These are phyloP conservation scores for Cryptosporidium meleagridis DNA, from an alignment of 169 alveolate genomes.

Conservation along the genomic window DNA sequence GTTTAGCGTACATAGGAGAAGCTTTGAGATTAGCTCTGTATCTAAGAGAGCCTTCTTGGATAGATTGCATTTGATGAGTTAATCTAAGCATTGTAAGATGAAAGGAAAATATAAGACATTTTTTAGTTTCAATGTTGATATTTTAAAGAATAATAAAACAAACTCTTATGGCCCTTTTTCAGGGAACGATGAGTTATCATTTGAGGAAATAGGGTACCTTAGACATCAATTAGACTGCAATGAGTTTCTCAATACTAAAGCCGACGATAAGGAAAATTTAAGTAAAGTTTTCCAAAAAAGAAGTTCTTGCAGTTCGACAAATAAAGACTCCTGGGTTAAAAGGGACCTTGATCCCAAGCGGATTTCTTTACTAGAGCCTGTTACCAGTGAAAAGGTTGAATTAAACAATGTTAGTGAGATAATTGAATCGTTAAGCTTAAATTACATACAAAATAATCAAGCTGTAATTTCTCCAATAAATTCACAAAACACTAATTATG, in stretches of 20 bases:
- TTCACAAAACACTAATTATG: background rate
- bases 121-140: constrained; percentile 23
- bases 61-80: background rate
- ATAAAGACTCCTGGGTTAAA: background rate
- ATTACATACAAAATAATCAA: background rate
- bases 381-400: background rate
- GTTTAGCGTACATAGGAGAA: background rate
- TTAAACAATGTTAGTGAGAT: constrained; percentile 8
- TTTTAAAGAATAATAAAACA: background rate
- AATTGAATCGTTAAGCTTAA: constrained; percentile 12
- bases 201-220: constrained; percentile 40
- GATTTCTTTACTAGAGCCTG: constrained; percentile 47
- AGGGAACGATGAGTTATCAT: constrained; percentile 42
- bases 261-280: constrained; percentile 22
- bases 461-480: background rate
- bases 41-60: background rate
- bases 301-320: background rate
- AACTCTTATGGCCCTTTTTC: no score
- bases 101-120: constrained; percentile 22
- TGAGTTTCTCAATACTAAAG: background rate
- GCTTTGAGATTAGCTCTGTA: background rate
- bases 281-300: background rate
- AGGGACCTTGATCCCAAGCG: background rate
- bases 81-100: constrained; percentile 1
- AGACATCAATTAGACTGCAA: background rate